phyloP scores from a whole-genome alignment of 768 basidiomycete species.

The Lentinus tigrinus region DNA sequence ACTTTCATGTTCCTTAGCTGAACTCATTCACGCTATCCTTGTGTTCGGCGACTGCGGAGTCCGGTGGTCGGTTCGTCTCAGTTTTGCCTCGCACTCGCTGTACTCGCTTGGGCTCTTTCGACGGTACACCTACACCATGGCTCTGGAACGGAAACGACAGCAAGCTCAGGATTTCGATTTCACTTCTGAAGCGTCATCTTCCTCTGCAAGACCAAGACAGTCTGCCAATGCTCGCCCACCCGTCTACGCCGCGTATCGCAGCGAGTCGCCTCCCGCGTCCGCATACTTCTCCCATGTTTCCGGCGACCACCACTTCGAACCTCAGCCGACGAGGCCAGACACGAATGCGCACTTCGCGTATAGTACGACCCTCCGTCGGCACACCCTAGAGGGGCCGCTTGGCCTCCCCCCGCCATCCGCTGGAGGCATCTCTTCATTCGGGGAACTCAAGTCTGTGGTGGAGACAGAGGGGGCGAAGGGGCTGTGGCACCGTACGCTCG shows the following conservation, averaged over 20 bases:
- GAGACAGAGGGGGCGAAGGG: conserved; percentile 29
- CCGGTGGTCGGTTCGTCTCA: too few relatives aligned
- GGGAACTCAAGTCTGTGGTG: conserved; percentile 26
- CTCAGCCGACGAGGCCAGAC: conserved; percentile 54
- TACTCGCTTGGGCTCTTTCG: too few relatives aligned
- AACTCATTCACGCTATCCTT: too few relatives aligned
- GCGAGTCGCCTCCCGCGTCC: conserved; percentile 74
- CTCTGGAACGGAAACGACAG: conserved; percentile 20
- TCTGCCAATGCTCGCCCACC: conserved; percentile 2
- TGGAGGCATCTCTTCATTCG: conserved; percentile 37
- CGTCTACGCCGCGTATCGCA: conserved; percentile 21
- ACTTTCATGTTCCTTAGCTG: too few relatives aligned
- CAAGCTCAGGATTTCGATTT: conserved; percentile 7
- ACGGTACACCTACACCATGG: conserved; percentile 6
- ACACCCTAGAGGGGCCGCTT: conserved; percentile 49
- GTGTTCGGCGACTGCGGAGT: too few relatives aligned
- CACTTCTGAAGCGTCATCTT: conserved; percentile 1
- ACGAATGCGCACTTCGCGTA: conserved; percentile 79
- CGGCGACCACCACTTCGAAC: conserved; percentile 45
- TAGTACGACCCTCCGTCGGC: conserved; percentile 75
- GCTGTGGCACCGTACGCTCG: conserved; percentile 47
- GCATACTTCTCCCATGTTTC: conserved; percentile 70
- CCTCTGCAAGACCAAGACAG: conserved; percentile 8
- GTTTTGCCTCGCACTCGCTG: too few relatives aligned
- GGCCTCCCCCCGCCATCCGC: conserved; percentile 37